A percentile compares a stretch with the other conserved stretches of the same genome.
Evolutionary conservation across 768 basidiomycete genomes (phyloP).

Genomic region (Boletus barrowsii): DNA sequence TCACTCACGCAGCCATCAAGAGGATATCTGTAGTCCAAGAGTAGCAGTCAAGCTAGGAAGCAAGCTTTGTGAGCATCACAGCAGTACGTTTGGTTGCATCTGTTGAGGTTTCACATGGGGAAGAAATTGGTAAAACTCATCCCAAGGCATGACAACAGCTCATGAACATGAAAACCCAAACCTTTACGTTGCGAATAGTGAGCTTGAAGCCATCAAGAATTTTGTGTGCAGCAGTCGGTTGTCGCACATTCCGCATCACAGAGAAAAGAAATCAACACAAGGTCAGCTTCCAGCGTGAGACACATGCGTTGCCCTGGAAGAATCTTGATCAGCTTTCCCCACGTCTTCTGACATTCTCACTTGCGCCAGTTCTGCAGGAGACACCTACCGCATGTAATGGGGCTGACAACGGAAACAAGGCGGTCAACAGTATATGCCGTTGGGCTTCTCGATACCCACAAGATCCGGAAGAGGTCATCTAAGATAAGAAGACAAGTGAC

Average conservation of each 20-base stretch:
- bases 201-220: constrained; percentile 48
- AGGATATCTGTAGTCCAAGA: constrained; percentile 56
- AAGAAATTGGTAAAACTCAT: constrained; percentile 62
- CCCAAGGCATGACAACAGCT: constrained; percentile 45
- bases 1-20: constrained; percentile 56
- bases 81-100: too few relatives aligned
- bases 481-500: neutral
- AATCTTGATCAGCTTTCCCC: constrained; percentile 62
- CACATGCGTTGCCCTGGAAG: constrained; percentile 10
- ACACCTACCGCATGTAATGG: constrained; percentile 59
- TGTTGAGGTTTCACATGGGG: constrained; percentile 37
- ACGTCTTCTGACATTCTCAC: constrained; percentile 67
- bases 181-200: constrained; percentile 55
- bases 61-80: neutral
- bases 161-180: constrained; percentile 53
- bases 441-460: constrained; percentile 32
- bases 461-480: constrained; percentile 61
- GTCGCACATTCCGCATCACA: too few relatives aligned
- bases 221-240: constrained; percentile 25
- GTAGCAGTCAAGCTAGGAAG: constrained; percentile 49
- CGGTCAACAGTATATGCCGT: too few relatives aligned
- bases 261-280: too few relatives aligned
- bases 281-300: neutral
- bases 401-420: constrained; percentile 37
- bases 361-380: constrained; percentile 53